Evolutionary conservation across 139 green algal genomes (phyloP).

Genomic region (Picochlorum sp.): DNA sequence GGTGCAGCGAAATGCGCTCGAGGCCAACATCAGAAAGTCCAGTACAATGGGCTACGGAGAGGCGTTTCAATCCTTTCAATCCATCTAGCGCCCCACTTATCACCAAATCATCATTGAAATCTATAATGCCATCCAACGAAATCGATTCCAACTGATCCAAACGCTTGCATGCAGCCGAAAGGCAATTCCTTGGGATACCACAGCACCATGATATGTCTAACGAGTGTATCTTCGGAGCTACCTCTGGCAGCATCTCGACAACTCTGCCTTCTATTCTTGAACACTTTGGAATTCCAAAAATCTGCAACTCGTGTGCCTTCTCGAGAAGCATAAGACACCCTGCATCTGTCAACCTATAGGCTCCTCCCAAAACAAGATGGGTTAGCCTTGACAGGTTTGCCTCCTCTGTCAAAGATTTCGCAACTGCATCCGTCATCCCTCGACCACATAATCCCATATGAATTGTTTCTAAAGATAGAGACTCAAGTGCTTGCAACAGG

Average conservation of each 20-base stretch:
- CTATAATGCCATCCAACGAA: slow-evolving; percentile 26
- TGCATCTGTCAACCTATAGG: slow-evolving; percentile 48
- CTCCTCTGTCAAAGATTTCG: slow-evolving; percentile 13
- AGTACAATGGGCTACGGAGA: slow-evolving; percentile 14
- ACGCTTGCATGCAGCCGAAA: slow-evolving; percentile 12
- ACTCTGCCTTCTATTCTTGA: slow-evolving; percentile 24
- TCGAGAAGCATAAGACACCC: slow-evolving; percentile 33
- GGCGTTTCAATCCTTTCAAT: slow-evolving; percentile 22
- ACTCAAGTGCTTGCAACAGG: slow-evolving; percentile 16
- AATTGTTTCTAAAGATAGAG: slow-evolving; percentile 39
- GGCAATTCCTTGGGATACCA: slow-evolving; percentile 25
- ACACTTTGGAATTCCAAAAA: slow-evolving; percentile 30
- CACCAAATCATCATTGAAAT: background rate
- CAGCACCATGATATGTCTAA: slow-evolving; percentile 43
- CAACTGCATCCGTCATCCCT: slow-evolving; percentile 43
- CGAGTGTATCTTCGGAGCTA: slow-evolving; percentile 32
- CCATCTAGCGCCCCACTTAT: background rate
- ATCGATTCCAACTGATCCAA: slow-evolving; percentile 35
- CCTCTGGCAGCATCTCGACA: slow-evolving; percentile 30
- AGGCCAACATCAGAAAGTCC: slow-evolving; percentile 8
- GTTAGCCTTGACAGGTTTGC: slow-evolving; percentile 9
- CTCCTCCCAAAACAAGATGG: slow-evolving; percentile 42
- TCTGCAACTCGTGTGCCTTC: slow-evolving; percentile 10
- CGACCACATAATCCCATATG: slow-evolving; percentile 54
- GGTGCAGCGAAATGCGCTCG: background rate